These are phyloP conservation scores for Nemophila menziesii DNA, from an alignment of 257 asterid species.

Conservation along the genomic window DNA sequence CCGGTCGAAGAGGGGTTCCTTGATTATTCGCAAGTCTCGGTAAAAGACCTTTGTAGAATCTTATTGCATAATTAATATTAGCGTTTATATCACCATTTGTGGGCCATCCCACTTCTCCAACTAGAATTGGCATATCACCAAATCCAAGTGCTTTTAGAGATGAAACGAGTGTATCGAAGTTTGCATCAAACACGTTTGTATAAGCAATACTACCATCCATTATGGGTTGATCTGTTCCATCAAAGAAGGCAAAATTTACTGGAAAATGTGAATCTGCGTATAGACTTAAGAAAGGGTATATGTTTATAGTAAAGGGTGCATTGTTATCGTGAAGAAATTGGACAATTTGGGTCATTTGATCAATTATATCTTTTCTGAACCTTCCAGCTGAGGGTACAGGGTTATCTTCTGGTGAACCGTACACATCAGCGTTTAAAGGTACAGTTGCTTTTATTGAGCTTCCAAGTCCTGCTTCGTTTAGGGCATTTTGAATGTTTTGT, in stretches of 20 bases:
- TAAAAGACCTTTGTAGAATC: conserved; percentile 31
- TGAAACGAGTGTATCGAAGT: conserved; percentile 31
- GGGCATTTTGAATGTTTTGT: conserved; percentile 33
- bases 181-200: conserved; percentile 37
- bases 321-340: conserved; percentile 25
- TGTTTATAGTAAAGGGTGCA: conserved; percentile 32
- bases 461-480: conserved; percentile 25
- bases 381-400: conserved; percentile 36
- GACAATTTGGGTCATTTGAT: conserved; percentile 32
- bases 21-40: conserved; percentile 23
- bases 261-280: conserved; percentile 29
- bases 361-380: conserved; percentile 23
- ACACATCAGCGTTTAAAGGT: conserved; percentile 36
- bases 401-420: conserved; percentile 18
- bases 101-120: conserved; percentile 45
- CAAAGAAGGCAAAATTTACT: conserved; percentile 35
- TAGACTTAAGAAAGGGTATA: conserved; percentile 37
- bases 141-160: conserved; percentile 26
- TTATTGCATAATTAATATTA: conserved; percentile 17
- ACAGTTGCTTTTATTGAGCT: conserved; percentile 29
- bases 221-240: conserved; percentile 23
- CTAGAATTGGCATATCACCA: conserved; percentile 23
- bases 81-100: conserved; percentile 30
- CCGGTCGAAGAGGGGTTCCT: conserved; percentile 36
- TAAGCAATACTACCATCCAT: conserved; percentile 20